Base-by-base conservation (phyloP, 805 yeast species). In the Hermanozyma aechmeae region DNA sequence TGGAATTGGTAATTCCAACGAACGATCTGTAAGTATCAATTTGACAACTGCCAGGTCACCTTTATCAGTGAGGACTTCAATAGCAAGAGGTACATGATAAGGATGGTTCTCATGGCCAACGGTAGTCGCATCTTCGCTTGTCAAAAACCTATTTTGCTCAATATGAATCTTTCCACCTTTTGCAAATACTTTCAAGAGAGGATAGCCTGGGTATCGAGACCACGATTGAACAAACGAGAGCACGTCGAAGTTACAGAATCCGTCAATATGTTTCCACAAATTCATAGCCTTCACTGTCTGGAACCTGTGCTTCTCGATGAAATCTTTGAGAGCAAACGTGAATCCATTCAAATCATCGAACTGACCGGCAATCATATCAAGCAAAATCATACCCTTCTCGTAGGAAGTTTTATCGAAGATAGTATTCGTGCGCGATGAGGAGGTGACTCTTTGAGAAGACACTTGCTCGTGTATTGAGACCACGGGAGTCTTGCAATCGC, bases 191-290 rank as follows among this genome's bases (percentile, higher is more conserved):
- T 48, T 40, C 5, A 79, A 42, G 2, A 71, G 46, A 4, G 87
- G 85, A 29, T 54, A 68, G 1, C 87, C 86, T 0, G 77, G 63
- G 10, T 65, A 50, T 42, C 71, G 63, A 2, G 68, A 51, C 86
- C 85, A 79, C 1, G 82, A 67, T 36, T 71, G 66, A 36, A 68
- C 55, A 29, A 76, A 71, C 0, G 66, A 54, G 14, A 65, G 50
- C n/a, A 75, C 41, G 41, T 74, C 77, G 25, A 61, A 43, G 4
- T 58, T 44, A 3, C 56, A 42, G 2, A 36, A 32, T 25, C 58
- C 37, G 43, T 55, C 49, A 28, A 65, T 43, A 16, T 49, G 51
- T 21, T 50, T 56, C 83, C 82, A 77, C 13, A 76, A 45, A 27
- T 74, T 77, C 15, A 53, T 40, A 1, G 76, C 65, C 37, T 66